Evolutionary conservation across 2,329 filamentous ascomycete genomes (phyloP).

Genomic region (Exserohilum turcica): DNA sequence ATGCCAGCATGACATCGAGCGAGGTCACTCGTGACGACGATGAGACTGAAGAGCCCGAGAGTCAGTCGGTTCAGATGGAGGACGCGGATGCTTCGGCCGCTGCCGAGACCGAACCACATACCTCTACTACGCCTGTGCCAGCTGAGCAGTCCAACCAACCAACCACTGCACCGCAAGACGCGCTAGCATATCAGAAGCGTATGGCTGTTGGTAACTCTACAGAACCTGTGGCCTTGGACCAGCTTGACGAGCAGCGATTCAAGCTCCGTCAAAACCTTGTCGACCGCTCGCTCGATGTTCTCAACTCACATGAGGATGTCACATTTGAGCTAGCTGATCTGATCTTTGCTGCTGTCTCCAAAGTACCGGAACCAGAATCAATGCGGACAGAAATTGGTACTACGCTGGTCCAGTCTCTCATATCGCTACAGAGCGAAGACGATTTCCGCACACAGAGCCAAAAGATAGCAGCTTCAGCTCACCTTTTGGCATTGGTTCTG

Average conservation of each 20-base stretch:
- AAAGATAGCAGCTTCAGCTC: constrained; percentile 88
- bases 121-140: constrained; percentile 24
- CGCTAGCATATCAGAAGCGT: constrained; percentile 42
- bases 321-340: constrained; percentile 91
- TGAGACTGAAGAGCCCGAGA: constrained; percentile 35
- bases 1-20: constrained; percentile 32
- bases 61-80: constrained; percentile 49
- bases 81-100: constrained; percentile 32
- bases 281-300: constrained; percentile 86
- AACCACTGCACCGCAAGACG: constrained; percentile 23
- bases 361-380: constrained; percentile 63
- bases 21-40: constrained; percentile 35
- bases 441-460: constrained; percentile 62
- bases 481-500: constrained; percentile 84
- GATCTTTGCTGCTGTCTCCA: constrained; percentile 72
- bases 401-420: constrained; percentile 81
- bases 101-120: constrained; percentile 17
- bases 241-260: constrained; percentile 75
- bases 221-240: constrained; percentile 68
- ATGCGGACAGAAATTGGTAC: constrained; percentile 76
- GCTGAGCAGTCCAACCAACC: constrained; percentile 23
- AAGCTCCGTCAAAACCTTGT: constrained; percentile 78
- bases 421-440: constrained; percentile 66
- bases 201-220: constrained; percentile 40
- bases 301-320: constrained; percentile 83